Evolutionary conservation across 2,329 filamentous ascomycete species (phyloP).

Genomic region (Chaetomiaceae sp.): DNA sequence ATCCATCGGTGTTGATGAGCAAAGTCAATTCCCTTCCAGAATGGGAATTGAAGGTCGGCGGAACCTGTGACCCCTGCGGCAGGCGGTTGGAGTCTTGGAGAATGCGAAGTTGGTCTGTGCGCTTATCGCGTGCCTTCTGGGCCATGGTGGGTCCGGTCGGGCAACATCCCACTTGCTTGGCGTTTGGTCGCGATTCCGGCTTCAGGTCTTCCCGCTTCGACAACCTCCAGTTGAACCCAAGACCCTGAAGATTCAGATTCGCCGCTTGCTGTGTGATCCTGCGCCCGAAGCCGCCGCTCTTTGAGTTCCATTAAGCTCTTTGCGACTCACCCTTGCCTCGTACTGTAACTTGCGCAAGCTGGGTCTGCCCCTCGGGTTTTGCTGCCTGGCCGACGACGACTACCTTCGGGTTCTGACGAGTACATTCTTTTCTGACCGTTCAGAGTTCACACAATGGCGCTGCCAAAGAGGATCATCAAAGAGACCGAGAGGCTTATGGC

Average conservation of each 20-base stretch:
- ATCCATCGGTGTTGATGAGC: neutral
- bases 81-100: neutral
- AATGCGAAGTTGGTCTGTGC: conserved; percentile 6
- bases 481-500: conserved; percentile 97
- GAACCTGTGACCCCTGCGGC: too few relatives aligned
- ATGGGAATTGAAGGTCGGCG: too few relatives aligned
- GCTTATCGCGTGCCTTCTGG: conserved; percentile 18
- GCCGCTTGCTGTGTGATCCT: neutral
- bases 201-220: neutral
- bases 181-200: neutral
- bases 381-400: neutral
- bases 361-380: neutral
- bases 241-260: too few relatives aligned
- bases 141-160: conserved; percentile 1
- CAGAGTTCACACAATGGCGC: conserved; percentile 50
- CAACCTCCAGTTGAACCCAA: neutral
- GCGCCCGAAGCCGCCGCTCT: neutral
- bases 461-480: conserved; percentile 97
- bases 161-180: neutral
- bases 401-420: neutral
- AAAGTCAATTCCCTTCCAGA: neutral
- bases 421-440: neutral
- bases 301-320: too few relatives aligned
- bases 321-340: neutral
- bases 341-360: neutral